These are phyloP conservation scores for Tritrichomonas musculus DNA, from an alignment of 208 protist species.

Conservation along the genomic window DNA sequence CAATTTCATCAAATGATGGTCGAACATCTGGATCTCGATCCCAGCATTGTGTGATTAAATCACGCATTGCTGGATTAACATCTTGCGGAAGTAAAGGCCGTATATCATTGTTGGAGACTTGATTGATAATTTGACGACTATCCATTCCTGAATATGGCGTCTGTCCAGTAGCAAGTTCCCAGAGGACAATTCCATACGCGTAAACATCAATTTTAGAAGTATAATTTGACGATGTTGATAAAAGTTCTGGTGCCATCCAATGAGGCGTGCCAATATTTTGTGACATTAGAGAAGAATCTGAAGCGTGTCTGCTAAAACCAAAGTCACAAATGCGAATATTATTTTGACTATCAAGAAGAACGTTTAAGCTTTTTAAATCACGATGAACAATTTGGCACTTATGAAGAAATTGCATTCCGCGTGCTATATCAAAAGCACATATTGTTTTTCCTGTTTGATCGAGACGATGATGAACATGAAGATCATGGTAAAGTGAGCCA, in stretches of 20 bases:
- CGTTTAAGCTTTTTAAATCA: background rate
- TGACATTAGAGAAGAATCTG: background rate
- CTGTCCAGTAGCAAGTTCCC: background rate
- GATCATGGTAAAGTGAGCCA: background rate
- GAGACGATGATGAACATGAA: background rate
- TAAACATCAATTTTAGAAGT: conserved; percentile 29
- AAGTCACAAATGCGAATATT: background rate
- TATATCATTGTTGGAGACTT: background rate
- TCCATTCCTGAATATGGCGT: background rate
- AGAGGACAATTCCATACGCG: background rate
- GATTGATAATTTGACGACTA: background rate
- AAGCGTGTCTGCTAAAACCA: background rate
- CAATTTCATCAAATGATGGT: conserved; percentile 22
- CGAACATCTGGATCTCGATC: background rate
- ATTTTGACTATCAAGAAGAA: background rate
- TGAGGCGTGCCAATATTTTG: background rate
- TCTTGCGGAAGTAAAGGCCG: background rate
- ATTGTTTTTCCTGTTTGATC: background rate
- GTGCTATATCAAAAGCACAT: background rate
- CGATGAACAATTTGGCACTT: background rate
- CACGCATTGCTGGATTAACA: background rate
- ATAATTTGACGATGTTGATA: background rate
- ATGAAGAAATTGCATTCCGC: background rate
- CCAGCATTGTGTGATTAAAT: conserved; percentile 13
- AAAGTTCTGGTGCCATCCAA: conserved; percentile 32